Conservation (phyloP, 148 eudicot species). For the Rhododendron henanense region DNA sequence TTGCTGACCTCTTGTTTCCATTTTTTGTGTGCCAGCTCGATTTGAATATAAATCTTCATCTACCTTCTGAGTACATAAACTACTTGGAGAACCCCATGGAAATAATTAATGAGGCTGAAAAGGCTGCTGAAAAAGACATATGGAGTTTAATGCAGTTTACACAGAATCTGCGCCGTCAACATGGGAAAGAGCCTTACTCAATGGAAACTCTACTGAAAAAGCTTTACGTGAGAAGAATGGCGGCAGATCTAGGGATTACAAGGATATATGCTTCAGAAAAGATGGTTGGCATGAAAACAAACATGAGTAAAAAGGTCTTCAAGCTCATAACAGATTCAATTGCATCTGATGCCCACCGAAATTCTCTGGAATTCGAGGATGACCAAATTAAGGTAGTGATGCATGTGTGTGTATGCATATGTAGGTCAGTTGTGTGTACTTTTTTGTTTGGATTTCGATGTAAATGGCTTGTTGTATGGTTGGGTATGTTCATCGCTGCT, state of each 20-base stretch:
- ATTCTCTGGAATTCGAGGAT: conserved; percentile 51
- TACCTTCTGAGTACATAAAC: conserved; percentile 92
- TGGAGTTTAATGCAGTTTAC: conserved; percentile 80
- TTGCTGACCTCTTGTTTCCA: not conserved
- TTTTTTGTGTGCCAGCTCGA: conserved; percentile 53
- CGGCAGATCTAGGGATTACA: conserved; percentile 87
- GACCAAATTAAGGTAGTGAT: conserved; percentile 67
- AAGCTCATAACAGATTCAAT: conserved; percentile 70
- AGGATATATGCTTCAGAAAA: conserved; percentile 71
- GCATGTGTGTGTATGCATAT: not conserved
- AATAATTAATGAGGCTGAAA: conserved; percentile 71
- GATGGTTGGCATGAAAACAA: conserved; percentile 73
- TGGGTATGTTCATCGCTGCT: not conserved
- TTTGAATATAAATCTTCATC: conserved; percentile 78
- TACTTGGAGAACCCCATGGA: conserved; percentile 92
- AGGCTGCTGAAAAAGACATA: conserved; percentile 79
- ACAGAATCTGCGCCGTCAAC: conserved; percentile 70
- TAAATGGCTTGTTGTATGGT: not conserved
- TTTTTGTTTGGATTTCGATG: not conserved
- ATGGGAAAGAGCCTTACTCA: conserved; percentile 91
- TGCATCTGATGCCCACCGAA: conserved; percentile 59
- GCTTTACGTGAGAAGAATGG: conserved; percentile 90
- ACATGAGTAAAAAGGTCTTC: conserved; percentile 72
- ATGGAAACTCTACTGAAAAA: conserved; percentile 88
- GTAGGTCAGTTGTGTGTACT: not conserved